Evolutionary conservation across 352 stramenopile genomes (phyloP).

Genomic region (Nothophytophthora sp.): DNA sequence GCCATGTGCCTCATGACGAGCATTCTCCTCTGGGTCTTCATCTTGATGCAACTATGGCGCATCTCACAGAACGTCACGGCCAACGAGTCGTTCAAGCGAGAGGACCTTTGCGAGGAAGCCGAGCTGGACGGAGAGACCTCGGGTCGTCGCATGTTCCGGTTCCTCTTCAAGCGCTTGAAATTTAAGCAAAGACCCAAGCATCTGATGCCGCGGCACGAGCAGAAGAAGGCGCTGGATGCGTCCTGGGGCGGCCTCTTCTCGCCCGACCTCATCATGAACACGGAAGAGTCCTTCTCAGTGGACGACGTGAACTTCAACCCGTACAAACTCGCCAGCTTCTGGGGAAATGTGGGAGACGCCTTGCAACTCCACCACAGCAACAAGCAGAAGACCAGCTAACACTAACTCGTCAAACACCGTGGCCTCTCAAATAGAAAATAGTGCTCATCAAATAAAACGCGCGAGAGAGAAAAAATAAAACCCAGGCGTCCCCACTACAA

Average conservation of each 20-base stretch:
- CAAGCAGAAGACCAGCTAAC: slow-evolving; percentile 37
- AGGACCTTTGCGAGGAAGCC: slow-evolving; percentile 64
- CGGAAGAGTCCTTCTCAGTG: slow-evolving; percentile 60
- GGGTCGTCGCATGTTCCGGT: slow-evolving; percentile 39
- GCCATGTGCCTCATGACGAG: slow-evolving; percentile 60
- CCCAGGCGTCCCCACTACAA: background rate
- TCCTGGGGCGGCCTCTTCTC: slow-evolving; percentile 80
- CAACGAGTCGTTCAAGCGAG: slow-evolving; percentile 85
- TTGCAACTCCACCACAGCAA: slow-evolving; percentile 25
- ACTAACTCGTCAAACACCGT: slow-evolving; percentile 1
- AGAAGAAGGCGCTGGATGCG: slow-evolving; percentile 63
- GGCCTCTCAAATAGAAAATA: slow-evolving; percentile 12
- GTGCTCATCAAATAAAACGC: background rate
- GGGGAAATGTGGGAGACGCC: slow-evolving; percentile 57
- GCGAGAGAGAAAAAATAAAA: background rate
- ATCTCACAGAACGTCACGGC: slow-evolving; percentile 75
- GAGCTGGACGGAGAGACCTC: slow-evolving; percentile 48
- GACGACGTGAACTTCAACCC: slow-evolving; percentile 82
- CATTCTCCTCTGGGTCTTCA: slow-evolving; percentile 68
- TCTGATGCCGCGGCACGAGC: slow-evolving; percentile 24
- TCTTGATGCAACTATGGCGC: slow-evolving; percentile 74
- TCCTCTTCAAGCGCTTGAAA: slow-evolving; percentile 45
- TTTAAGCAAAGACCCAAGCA: slow-evolving; percentile 30
- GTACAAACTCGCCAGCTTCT: slow-evolving; percentile 67
- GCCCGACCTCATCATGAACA: slow-evolving; percentile 73